Percentiles rank a stretch among this genome's conserved stretches.
phyloP scores from a whole-genome alignment of 306 rosid genomes.

The Arachis stenosperma region DNA sequence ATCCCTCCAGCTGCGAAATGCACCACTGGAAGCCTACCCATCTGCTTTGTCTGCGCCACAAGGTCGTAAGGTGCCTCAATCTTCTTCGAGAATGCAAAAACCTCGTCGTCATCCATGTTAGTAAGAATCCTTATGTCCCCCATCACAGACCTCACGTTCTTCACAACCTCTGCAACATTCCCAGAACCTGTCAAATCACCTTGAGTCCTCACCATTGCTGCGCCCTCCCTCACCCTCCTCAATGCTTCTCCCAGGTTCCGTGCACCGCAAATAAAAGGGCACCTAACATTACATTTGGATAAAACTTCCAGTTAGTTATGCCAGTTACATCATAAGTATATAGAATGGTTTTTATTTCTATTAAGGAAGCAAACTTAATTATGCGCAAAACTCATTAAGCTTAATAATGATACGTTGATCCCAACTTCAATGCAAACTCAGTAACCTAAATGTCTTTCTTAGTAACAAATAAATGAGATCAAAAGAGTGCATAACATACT shows the following conservation, averaged over 20 bases:
- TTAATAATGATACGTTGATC: no score
- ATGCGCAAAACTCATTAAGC: neutral
- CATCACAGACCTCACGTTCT: constrained; percentile 63
- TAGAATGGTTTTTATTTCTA: neutral
- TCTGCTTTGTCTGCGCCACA: constrained; percentile 62
- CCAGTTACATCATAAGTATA: neutral
- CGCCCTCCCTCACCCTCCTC: constrained; percentile 73
- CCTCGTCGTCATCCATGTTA: constrained; percentile 84
- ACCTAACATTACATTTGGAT: neutral
- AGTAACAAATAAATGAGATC: no score
- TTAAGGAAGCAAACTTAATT: neutral
- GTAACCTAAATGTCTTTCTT: no score
- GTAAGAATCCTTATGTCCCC: constrained; percentile 57
- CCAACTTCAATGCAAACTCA: no score
- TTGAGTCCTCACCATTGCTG: constrained; percentile 65
- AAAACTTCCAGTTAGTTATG: neutral
- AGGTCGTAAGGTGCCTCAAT: constrained; percentile 79
- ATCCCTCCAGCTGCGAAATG: constrained; percentile 80
- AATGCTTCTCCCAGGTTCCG: constrained; percentile 66
- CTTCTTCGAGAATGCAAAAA: constrained; percentile 62
- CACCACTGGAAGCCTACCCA: constrained; percentile 70
- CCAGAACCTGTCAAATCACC: constrained; percentile 61
- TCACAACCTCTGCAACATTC: constrained; percentile 46
- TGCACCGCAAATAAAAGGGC: constrained; percentile 68
- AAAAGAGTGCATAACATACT: neutral